Percentiles rank a stretch among this genome's conserved stretches.
Conservation (phyloP, 2,329 filamentous ascomycete genomes). For the Trichoderma arundinaceum region DNA sequence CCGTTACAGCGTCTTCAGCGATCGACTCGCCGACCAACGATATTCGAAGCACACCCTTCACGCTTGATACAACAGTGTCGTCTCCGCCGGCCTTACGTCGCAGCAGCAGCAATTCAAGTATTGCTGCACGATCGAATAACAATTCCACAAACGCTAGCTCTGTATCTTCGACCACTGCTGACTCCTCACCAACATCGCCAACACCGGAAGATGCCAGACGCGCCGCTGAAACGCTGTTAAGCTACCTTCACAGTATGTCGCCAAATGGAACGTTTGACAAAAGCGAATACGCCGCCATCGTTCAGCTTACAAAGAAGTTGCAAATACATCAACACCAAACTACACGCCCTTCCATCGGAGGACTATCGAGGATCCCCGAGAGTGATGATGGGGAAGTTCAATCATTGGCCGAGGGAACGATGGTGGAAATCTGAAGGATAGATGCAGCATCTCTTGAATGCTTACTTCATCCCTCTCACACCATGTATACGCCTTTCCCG, state of each 20-base stretch:
- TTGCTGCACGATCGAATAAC: constrained; percentile 39
- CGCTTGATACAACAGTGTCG: constrained; percentile 52
- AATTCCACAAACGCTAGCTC: constrained; percentile 35
- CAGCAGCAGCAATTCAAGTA: constrained; percentile 46
- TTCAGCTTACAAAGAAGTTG: constrained; percentile 85
- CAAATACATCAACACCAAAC: constrained; percentile 65
- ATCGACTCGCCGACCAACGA: constrained; percentile 60
- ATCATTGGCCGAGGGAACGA: constrained; percentile 37
- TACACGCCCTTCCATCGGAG: constrained; percentile 49
- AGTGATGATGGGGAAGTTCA: constrained; percentile 61
- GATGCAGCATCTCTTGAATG: not conserved
- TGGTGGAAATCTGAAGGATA: constrained; percentile 40
- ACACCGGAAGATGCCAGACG: constrained; percentile 85
- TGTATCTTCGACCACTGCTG: constrained; percentile 45
- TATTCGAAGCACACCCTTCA: constrained; percentile 49
- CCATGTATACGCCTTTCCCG: not conserved
- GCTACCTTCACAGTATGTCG: constrained; percentile 76
- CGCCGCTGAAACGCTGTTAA: constrained; percentile 81
- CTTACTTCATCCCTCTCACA: not conserved
- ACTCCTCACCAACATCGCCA: constrained; percentile 67
- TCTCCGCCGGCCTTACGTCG: constrained; percentile 46
- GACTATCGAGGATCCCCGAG: constrained; percentile 61
- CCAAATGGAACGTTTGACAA: constrained; percentile 72
- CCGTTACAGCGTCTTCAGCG: constrained; percentile 57
- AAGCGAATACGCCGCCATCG: constrained; percentile 76